Evolutionary conservation across 179 eudicot species (phyloP), one percentile per base, ranked within the genome.

Genomic region (Heliamphora pulchella): DNA sequence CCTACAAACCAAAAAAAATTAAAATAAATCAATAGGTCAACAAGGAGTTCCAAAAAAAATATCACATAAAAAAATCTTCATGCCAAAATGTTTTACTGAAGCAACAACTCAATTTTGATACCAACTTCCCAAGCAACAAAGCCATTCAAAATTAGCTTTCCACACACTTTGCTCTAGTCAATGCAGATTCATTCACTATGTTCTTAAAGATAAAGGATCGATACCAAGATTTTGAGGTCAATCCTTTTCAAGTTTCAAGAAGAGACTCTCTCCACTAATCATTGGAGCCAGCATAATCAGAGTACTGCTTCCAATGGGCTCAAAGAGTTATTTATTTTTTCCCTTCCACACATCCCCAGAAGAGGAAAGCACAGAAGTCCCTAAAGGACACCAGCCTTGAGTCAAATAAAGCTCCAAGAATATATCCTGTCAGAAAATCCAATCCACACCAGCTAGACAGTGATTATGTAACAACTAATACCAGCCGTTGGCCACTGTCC

Each of bases 1-100:
- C 91, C 97, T 94, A 93, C 84, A 84, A 77, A 47, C 58, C 13
- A 69, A 51, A 62, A 55, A 62, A 53, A 54, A 78, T 31, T 43
- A 53, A n/a, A 41, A 51, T 15, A 41, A 62, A 48, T 22, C 3
- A 64, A 62, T 20, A 54, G 54, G 65, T 58, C 43, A 66, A 57
- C 63, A 74, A 75, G 10, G 48, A 39, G 5, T 70, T 1, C 51
- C 63, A 44, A 31, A 22, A 69, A 3, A 51, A 9, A 43, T 65
- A 67, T 58, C 50, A 71, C 46, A 47, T 43, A 73, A 80, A 39
- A 51, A 51, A 58, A 75, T 50, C 14, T 11, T 41, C 61, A 51
- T 3, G 51, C 20, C 76, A 55, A 71, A 14, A 65, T 46, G 62
- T 11, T 67, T 15, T 41, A 51, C 46, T 3, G 62, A 78, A 50